Conservation (phyloP, 805 yeast species). For the Candida khao-thaluensis region DNA sequence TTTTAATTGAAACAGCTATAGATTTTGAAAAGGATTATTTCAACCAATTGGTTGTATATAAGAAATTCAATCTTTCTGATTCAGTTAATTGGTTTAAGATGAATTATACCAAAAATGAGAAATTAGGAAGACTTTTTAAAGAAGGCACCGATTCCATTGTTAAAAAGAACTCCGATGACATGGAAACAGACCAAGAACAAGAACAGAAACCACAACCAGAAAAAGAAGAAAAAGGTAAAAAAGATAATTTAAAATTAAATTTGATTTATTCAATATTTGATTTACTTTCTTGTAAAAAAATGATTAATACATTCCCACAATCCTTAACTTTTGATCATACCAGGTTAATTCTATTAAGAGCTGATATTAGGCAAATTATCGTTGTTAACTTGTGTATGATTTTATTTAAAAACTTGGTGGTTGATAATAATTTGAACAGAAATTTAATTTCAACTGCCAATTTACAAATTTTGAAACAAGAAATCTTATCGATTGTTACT, state of each 20-base stretch:
- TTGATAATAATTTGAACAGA: conserved; percentile 27
- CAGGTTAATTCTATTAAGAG: conserved; percentile 70
- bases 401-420: conserved; percentile 66
- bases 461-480: conserved; percentile 56
- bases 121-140: conserved; percentile 4
- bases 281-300: conserved; percentile 71
- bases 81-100: conserved; percentile 66
- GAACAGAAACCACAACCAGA: conserved; percentile 3
- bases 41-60: conserved; percentile 48
- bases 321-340: conserved; percentile 84
- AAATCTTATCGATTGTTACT: conserved; percentile 73
- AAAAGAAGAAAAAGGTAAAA: neutral
- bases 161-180: conserved; percentile 1
- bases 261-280: conserved; percentile 53
- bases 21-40: conserved; percentile 88
- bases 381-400: conserved; percentile 74
- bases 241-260: conserved; percentile 10
- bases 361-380: conserved; percentile 82
- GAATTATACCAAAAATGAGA: conserved; percentile 26
- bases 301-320: conserved; percentile 80
- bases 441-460: conserved; percentile 33
- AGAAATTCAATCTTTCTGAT: conserved; percentile 58
- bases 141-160: too few species aligned
- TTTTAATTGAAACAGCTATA: conserved; percentile 79
- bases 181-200: conserved; percentile 1